Base-by-base conservation (phyloP, 345 rosid species). In the Syzygium oleosum region DNA sequence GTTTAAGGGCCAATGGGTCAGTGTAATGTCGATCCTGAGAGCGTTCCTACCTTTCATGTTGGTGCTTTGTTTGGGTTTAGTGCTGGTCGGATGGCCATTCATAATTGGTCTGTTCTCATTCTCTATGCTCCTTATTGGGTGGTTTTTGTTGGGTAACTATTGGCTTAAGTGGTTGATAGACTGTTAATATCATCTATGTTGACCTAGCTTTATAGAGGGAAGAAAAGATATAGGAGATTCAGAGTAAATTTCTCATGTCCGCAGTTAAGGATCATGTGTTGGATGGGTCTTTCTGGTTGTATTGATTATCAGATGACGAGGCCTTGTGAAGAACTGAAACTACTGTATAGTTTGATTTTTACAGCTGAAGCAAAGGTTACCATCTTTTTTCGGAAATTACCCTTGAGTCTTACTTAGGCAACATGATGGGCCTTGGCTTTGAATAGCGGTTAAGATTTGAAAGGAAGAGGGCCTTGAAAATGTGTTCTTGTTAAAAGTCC, bases 71-170 rank as follows among this genome's bases (percentile, higher is more conserved):
- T 68, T 91, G 19, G 99, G 99, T 31, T 46, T 97, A 2, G 22
- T 78, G 0, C 87, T 95, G 6, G 96, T 93, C 0, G 98, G 99
- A 25, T 98, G 98, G 99, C 95, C 98, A 1, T 97, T 97, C 91
- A 9, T 95, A 85, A 90, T 97, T 10, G 99, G 98, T 25, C 92
- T 98, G 23, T 87, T 94, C 78, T 95, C 93, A 1, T 91, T 98
- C 85, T 91, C 95, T 17, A 19, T 94, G 17, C 93, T 98, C 73
- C 95, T 97, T 14, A 7, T 96, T 1, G 92, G 90, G 23, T 98
- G 99, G 98, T 98, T 91, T 90, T 65, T 96, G 63, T 65, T 93
- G 89, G 94, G 93, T 88, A 93, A 93, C 54, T 98, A 97, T 86
- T 97, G 94, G 86, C 29, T 92, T 88, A 94, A 93, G 88, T 59